Evolutionary conservation across 352 stramenopile genomes (phyloP), one percentile per base, ranked within the genome.

Genomic region (Phytophthora pini): DNA sequence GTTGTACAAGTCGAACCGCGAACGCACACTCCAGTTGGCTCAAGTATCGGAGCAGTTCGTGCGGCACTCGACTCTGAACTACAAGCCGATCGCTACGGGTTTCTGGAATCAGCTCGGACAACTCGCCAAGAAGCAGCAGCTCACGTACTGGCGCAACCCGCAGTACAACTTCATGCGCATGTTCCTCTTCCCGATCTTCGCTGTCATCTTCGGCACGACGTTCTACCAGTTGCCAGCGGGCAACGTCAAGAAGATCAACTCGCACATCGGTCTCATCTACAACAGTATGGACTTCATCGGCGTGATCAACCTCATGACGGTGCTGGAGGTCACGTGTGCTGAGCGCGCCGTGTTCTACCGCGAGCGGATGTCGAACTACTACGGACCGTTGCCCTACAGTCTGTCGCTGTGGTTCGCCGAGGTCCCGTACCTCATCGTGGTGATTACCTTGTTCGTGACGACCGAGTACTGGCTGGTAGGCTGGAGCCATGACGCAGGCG

Each of bases 331-430:
- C 15, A 75, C 64, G 27, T 86, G 65, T 7, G 53, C 73, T 0
- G 74, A 89, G 44, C 75, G 80, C 11, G 74, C 76, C 1, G 74
- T 88, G 38, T 89, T 78, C 49, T 89, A 89, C 51, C 78, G 76
- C 1, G 77, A 89, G 15, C 78, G 78, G 0, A 84, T 87, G 74
- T 89, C 81, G 34, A 88, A 89, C 68, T 91, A 91, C 74, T 93
- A 90, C 56, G 76, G 77, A 6, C 75, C 81, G 24, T 57, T 93
- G 13, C 72, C 82, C 4, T 93, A 90, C 70, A 84, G 65, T 65
- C 36, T 90, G 57, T 90, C 84, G 48, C 56, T 91, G 31, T 87
- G 83, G 50, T 74, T 81, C 20, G 77, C 79, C 3, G 84, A 92
- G 41, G 15, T 90, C 2, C 84, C 84, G 31, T 89, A 90, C 67